Base-by-base conservation (phyloP, 2,329 filamentous ascomycete genomes). In the Apiospora pterosperma region DNA sequence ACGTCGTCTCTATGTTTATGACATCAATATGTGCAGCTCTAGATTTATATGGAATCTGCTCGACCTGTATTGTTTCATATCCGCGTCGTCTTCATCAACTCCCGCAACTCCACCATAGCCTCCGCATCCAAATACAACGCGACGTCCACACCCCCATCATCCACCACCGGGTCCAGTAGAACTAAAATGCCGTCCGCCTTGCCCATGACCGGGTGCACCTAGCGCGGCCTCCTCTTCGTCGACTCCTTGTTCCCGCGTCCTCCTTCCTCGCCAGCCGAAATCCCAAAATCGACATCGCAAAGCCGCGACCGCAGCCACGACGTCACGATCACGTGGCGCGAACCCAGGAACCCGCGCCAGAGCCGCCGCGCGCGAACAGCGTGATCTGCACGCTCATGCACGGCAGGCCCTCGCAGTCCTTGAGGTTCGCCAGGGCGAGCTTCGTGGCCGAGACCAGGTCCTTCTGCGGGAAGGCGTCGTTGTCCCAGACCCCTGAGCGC, bases 281-380 rank as follows among this genome's bases (percentile, higher is more conserved):
- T n/a, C 36, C 69, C 66, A 67, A 84, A 83, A 14, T 81, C 76
- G 14, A 83, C 75, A 41, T 81, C 76, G 21, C 80, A 78, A 10
- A 77, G 69, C 23, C 71, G 72, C 16, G 75, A 63, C 36, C 77
- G 69, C 28, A 76, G 74, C 82, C 82, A 84, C 0, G 77, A 79
- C 5, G 81, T 84, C 3, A 80, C 77, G 4, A 83, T 66, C 0
- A 77, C 67, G 69, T 84, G 81, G 25, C 74, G 70, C 0, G 67
- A 64, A 0, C 82, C 82, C 7, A 82, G 63, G 62, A 83, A 84
- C 0, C 69, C 78, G 65, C 81, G 77, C 82, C 82, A 84, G 19
- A 84, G 66, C 6, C 82, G 1, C 80, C 80, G 60, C 78, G 79
- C 10, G 70, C 65, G 65, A 83, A 80, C 0, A 69, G 64, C 0